phyloP scores from a whole-genome alignment of 345 rosid genomes.

The Heritiera fomes region DNA sequence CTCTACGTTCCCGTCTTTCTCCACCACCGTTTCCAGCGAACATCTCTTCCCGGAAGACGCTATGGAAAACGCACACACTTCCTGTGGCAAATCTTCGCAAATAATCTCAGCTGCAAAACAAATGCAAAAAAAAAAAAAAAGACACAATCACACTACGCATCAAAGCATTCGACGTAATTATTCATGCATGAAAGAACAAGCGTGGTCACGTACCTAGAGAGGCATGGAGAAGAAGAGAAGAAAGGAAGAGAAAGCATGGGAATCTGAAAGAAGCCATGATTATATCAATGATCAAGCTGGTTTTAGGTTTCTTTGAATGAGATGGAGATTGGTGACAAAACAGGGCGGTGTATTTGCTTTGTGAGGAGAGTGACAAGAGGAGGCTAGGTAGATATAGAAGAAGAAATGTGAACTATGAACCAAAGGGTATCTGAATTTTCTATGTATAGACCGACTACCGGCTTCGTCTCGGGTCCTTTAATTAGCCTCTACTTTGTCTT shows the following conservation, averaged over 20 bases:
- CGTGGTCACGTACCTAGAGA: slow-evolving; percentile 50
- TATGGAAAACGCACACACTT: slow-evolving; percentile 70
- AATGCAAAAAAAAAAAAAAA: background rate
- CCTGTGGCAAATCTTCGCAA: slow-evolving; percentile 72
- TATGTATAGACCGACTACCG: slow-evolving; percentile 18
- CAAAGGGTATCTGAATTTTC: background rate
- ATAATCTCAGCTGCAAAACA: slow-evolving; percentile 49
- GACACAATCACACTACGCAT: no score
- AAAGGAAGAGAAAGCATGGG: slow-evolving; percentile 49
- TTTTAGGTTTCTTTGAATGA: background rate
- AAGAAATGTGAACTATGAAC: background rate
- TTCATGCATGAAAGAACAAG: background rate
- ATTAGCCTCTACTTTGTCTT: background rate
- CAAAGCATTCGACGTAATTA: no score
- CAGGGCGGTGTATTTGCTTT: background rate
- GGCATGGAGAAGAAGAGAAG: slow-evolving; percentile 62
- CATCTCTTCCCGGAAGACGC: slow-evolving; percentile 84
- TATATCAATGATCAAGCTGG: background rate
- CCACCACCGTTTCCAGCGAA: slow-evolving; percentile 55
- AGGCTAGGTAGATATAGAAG: background rate
- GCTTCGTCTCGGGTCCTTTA: background rate
- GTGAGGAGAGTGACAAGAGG: slow-evolving; percentile 13
- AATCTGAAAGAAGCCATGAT: slow-evolving; percentile 61
- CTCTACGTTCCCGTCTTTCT: slow-evolving; percentile 44
- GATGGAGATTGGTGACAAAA: slow-evolving; percentile 9